A percentile compares a stretch with the other conserved stretches of the same genome.
Conservation (phyloP, 768 basidiomycete species). For the Hericium rajendrae region DNA sequence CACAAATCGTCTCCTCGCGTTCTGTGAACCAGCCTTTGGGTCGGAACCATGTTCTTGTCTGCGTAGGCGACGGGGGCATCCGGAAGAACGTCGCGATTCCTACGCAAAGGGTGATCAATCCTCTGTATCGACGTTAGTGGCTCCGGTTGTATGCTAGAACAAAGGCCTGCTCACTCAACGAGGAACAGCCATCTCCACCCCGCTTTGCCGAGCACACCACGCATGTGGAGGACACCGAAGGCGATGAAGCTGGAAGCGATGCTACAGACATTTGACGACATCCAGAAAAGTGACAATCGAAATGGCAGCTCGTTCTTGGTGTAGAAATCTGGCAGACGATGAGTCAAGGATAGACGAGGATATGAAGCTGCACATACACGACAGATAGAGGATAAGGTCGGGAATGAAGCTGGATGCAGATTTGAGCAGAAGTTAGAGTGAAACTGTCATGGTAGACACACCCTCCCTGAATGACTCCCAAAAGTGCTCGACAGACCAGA, state of each 20-base stretch:
- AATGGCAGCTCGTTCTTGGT: constrained; percentile 34
- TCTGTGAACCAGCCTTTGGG: constrained; percentile 57
- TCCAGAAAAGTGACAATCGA: constrained; percentile 14
- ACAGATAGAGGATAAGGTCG: constrained; percentile 43
- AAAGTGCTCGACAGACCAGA: constrained; percentile 32
- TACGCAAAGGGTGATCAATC: constrained; percentile 34
- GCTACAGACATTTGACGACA: constrained; percentile 6
- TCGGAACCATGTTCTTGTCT: constrained; percentile 43
- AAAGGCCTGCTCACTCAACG: constrained; percentile 34
- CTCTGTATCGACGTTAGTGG: constrained; percentile 37
- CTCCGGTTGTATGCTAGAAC: constrained; percentile 28
- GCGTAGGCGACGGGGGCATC: constrained; percentile 51
- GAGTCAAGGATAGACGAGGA: background rate
- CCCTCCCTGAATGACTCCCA: constrained; percentile 42
- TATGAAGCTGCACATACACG: constrained; percentile 19
- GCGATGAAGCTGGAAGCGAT: constrained; percentile 40
- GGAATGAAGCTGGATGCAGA: constrained; percentile 12
- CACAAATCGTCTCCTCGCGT: constrained; percentile 41
- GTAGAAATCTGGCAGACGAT: constrained; percentile 33
- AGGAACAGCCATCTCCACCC: constrained; percentile 59
- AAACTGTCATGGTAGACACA: constrained; percentile 20
- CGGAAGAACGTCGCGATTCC: constrained; percentile 41
- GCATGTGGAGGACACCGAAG: constrained; percentile 50
- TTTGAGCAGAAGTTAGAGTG: constrained; percentile 29
- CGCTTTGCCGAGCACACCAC: constrained; percentile 40